A percentile compares a stretch with the other conserved stretches of the same genome.
phyloP scores from a whole-genome alignment of 768 basidiomycete genomes.

The Punctularia strigosozonata region DNA sequence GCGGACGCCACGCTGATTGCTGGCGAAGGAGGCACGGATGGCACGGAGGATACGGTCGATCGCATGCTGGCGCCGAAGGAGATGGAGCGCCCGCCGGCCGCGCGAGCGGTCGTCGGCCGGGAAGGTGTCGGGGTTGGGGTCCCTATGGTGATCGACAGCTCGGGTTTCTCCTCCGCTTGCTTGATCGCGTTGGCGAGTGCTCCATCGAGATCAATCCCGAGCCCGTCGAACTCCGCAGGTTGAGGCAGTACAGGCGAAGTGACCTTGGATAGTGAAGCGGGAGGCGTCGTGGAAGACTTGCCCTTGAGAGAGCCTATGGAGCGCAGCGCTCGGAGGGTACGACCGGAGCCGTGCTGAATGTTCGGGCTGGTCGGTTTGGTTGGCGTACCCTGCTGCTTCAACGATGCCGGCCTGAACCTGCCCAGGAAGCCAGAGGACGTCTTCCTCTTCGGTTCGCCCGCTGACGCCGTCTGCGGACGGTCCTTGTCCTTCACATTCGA shows the following conservation, averaged over 20 bases:
- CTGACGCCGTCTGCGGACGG: slow-evolving; percentile 14
- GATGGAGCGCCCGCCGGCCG: slow-evolving; percentile 55
- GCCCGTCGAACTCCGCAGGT: too few species aligned
- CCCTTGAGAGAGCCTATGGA: slow-evolving; percentile 76
- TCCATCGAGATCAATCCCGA: slow-evolving; percentile 48
- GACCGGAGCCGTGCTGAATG: slow-evolving; percentile 26
- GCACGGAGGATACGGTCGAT: slow-evolving; percentile 27
- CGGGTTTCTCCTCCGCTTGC: not conserved
- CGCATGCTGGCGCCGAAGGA: slow-evolving; percentile 35
- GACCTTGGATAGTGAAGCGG: slow-evolving; percentile 41
- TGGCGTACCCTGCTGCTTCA: slow-evolving; percentile 39
- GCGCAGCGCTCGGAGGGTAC: slow-evolving; percentile 58
- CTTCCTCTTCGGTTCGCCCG: slow-evolving; percentile 35
- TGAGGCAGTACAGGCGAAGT: too few species aligned
- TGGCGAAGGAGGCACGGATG: slow-evolving; percentile 39
- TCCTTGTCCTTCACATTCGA: slow-evolving; percentile 21
- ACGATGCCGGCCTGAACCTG: too few species aligned
- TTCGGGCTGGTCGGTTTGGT: slow-evolving; percentile 28
- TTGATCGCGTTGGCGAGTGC: not conserved
- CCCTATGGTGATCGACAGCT: too few species aligned
- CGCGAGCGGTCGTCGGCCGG: slow-evolving; percentile 23
- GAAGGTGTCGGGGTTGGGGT: slow-evolving; percentile 8
- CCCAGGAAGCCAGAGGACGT: slow-evolving; percentile 58
- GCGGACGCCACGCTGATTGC: slow-evolving; percentile 24
- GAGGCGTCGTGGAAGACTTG: slow-evolving; percentile 27